Percentiles rank a stretch among this genome's conserved stretches.
Conservation (phyloP, 2,329 filamentous ascomycete genomes). For the Hypoxylon sp. region DNA sequence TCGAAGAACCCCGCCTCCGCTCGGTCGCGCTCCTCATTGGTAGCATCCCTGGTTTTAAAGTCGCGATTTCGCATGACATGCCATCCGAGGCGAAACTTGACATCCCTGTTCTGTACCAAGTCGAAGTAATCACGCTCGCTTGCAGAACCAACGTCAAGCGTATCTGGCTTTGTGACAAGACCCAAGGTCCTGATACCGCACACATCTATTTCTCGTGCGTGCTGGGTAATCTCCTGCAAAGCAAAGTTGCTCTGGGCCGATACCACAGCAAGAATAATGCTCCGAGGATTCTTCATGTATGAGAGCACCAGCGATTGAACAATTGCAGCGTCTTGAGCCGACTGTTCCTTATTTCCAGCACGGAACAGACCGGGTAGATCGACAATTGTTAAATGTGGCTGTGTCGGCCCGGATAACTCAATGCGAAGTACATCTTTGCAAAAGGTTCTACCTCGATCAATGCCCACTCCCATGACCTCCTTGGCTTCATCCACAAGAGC, state of each 20-base stretch:
- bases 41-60: conserved; percentile 34
- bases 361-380: conserved; percentile 71
- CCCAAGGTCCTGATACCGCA: conserved; percentile 62
- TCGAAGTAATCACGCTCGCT: conserved; percentile 58
- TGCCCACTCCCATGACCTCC: conserved; percentile 38
- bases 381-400: conserved; percentile 69
- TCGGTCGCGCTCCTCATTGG: conserved; percentile 38
- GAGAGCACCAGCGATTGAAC: conserved; percentile 63
- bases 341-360: conserved; percentile 61
- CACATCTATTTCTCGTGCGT: conserved; percentile 57
- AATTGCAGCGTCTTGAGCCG: conserved; percentile 58
- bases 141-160: conserved; percentile 54
- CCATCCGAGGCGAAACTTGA: conserved; percentile 66
- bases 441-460: conserved; percentile 55
- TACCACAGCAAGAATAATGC: conserved; percentile 72
- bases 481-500: conserved; percentile 58
- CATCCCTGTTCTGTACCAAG: conserved; percentile 62
- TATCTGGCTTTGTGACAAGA: conserved; percentile 65
- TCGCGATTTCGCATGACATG: conserved; percentile 63
- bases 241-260: conserved; percentile 69
- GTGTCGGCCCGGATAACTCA: conserved; percentile 62
- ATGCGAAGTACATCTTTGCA: conserved; percentile 62
- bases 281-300: conserved; percentile 70
- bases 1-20: conserved; percentile 41
- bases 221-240: conserved; percentile 68